Conservation (phyloP, 768 basidiomycete genomes). For the Leccinum disarticulatum region DNA sequence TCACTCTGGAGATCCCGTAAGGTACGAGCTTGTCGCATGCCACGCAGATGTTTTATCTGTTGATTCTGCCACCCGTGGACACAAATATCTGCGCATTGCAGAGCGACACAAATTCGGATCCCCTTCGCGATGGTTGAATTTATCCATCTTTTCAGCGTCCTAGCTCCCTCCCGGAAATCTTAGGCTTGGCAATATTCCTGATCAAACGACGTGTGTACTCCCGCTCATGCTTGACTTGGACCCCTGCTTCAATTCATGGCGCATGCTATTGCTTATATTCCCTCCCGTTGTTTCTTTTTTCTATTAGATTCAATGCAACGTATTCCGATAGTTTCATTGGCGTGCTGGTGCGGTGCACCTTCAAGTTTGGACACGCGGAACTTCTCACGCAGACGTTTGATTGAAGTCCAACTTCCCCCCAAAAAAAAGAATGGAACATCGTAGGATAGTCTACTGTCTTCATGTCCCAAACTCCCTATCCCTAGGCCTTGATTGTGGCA, state of each 20-base stretch:
- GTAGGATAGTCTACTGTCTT: not conserved
- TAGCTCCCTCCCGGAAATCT: not conserved
- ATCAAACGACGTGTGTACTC: no score
- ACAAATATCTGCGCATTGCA: slow-evolving; percentile 9
- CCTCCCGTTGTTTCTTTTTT: not conserved
- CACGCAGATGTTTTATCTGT: slow-evolving; percentile 7
- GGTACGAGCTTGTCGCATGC: slow-evolving; percentile 2
- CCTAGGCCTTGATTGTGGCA: slow-evolving; percentile 16
- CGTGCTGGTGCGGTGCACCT: not conserved
- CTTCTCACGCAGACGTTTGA: not conserved
- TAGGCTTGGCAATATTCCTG: not conserved
- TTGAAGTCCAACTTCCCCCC: not conserved
- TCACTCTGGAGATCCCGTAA: not conserved
- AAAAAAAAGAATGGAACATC: not conserved
- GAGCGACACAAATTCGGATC: not conserved
- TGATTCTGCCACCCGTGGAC: slow-evolving; percentile 9
- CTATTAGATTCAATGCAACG: not conserved
- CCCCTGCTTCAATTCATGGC: not conserved
- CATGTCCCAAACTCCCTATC: not conserved
- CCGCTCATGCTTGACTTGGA: not conserved
- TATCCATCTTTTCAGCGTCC: slow-evolving; percentile 1
- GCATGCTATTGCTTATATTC: not conserved
- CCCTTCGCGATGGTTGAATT: not conserved
- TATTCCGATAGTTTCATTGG: not conserved
- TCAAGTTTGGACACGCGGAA: not conserved